A percentile compares a stretch with the other conserved stretches of the same genome.
phyloP scores from a whole-genome alignment of 2,329 filamentous ascomycete genomes.

The Penicillium sp. region DNA sequence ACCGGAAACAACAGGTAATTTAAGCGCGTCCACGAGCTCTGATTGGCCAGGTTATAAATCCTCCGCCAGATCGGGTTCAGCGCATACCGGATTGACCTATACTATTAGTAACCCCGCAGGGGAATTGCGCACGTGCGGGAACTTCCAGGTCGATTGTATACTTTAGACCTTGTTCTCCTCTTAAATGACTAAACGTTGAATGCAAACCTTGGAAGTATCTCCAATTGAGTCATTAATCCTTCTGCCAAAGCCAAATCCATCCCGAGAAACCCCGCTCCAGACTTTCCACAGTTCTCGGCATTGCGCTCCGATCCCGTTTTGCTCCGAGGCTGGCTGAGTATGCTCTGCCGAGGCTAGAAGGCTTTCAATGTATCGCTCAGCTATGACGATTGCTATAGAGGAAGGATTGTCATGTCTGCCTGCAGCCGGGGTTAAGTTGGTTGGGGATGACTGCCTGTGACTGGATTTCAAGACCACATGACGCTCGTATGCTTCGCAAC shows the following conservation, averaged over 20 bases:
- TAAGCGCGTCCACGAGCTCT: not conserved
- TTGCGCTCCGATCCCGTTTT: constrained; percentile 14
- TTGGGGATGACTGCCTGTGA: constrained; percentile 3
- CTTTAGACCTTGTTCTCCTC: not conserved
- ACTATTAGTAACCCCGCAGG: constrained; percentile 7
- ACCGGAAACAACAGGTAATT: not conserved
- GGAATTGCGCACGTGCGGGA: constrained; percentile 20
- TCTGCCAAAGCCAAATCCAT: not conserved
- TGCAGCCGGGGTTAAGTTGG: not conserved
- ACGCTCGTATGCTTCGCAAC: constrained; percentile 17
- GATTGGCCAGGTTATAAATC: constrained; percentile 8
- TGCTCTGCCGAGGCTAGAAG: constrained; percentile 9
- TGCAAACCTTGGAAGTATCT: not conserved
- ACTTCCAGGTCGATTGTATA: not conserved
- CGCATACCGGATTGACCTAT: constrained; percentile 8
- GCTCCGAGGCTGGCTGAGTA: constrained; percentile 16
- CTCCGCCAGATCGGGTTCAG: not conserved
- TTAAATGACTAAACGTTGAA: not conserved
- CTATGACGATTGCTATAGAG: not conserved
- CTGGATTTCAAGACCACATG: constrained; percentile 14
- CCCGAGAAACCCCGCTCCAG: not conserved
- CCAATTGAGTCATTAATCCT: not conserved
- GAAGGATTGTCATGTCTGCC: not conserved
- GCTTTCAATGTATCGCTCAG: constrained; percentile 1
- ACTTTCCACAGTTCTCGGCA: constrained; percentile 4